phyloP scores from a whole-genome alignment of 805 yeast species.

The Candida nanaspora region DNA sequence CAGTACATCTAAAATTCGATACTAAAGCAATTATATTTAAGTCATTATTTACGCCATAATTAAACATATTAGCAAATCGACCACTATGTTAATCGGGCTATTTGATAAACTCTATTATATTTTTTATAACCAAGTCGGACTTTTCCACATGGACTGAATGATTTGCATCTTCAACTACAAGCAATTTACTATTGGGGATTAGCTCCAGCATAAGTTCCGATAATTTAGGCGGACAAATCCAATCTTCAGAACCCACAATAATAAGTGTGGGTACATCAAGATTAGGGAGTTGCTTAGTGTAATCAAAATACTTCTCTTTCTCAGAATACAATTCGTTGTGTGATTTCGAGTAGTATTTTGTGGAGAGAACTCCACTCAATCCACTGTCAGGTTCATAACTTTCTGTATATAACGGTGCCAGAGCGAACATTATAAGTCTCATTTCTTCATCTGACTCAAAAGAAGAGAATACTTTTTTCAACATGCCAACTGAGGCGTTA shows the following conservation, averaged over 20 bases:
- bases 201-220: constrained; percentile 8
- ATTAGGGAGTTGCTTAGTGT: constrained; percentile 6
- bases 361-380: constrained; percentile 7
- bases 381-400: constrained; percentile 15
- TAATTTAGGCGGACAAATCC: constrained; percentile 18
- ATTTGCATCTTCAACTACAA: constrained; percentile 12
- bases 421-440: constrained; percentile 17
- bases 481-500: constrained; percentile 15
- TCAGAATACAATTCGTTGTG: constrained; percentile 19
- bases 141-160: constrained; percentile 17
- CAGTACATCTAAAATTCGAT: no score
- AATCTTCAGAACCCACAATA: constrained; percentile 16
- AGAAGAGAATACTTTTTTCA: constrained; percentile 15
- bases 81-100: no score
- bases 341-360: constrained; percentile 12
- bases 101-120: constrained; percentile 4
- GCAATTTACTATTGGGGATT: constrained; percentile 10
- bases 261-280: constrained; percentile 12
- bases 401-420: constrained; percentile 17
- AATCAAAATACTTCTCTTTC: constrained; percentile 17
- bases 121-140: constrained; percentile 6
- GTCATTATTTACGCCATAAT: no score
- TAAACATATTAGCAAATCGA: no score
- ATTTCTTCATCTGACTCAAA: constrained; percentile 18
- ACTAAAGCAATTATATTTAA: no score